A percentile compares a stretch with the other conserved stretches of the same genome.
Conservation (phyloP, 1,139 yeast genomes). For the Pichia sp. region DNA sequence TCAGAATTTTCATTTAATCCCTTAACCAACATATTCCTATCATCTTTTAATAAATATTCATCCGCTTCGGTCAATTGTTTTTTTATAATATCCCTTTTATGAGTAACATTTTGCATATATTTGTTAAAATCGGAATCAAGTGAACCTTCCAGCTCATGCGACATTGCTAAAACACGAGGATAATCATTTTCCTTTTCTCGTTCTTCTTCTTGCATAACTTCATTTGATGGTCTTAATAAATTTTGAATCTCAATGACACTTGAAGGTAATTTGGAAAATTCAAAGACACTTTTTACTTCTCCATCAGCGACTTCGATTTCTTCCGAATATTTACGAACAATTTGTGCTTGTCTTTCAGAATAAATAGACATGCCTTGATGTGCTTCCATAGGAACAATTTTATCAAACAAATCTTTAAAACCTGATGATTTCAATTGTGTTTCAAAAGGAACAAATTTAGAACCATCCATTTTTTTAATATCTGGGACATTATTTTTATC, state of each 20-base stretch:
- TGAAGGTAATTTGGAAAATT: constrained; percentile 69
- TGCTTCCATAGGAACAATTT: constrained; percentile 78
- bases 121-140: constrained; percentile 13
- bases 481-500: constrained; percentile 49
- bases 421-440: constrained; percentile 44
- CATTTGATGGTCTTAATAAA: constrained; percentile 22
- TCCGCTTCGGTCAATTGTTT: constrained; percentile 52
- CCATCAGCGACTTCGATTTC: constrained; percentile 72
- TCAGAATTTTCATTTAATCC: constrained; percentile 3
- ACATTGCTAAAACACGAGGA: constrained; percentile 26
- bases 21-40: constrained; percentile 33
- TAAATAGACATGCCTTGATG: constrained; percentile 84
- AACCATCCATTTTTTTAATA: constrained; percentile 70
- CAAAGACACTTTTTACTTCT: constrained; percentile 71
- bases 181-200: constrained; percentile 22
- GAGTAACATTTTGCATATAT: constrained; percentile 1
- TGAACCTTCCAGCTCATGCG: constrained; percentile 22
- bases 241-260: constrained; percentile 53
- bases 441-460: constrained; percentile 58
- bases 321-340: constrained; percentile 71
- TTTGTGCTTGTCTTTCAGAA: constrained; percentile 81
- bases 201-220: constrained; percentile 22
- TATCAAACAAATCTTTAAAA: constrained; percentile 56
- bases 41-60: constrained; percentile 52
- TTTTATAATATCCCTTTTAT: constrained; percentile 5